phyloP scores from a whole-genome alignment of 352 stramenopile genomes.

The Saprolegnia diclina region DNA sequence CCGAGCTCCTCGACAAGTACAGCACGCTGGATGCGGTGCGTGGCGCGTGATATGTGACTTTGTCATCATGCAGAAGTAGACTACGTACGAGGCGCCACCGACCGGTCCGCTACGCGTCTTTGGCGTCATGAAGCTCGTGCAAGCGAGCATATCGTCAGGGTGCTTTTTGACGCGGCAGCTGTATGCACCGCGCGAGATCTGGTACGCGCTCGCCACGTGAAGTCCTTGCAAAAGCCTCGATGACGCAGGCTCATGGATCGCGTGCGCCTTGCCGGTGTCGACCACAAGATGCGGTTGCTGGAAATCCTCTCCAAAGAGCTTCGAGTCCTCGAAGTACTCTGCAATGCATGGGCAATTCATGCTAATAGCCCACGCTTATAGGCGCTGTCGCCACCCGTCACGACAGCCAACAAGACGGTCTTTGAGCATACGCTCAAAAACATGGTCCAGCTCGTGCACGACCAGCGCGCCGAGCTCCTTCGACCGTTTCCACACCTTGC shows the following conservation, averaged over 20 bases:
- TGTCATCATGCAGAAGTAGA: background rate
- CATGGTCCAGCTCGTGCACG: background rate
- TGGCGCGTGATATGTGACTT: background rate
- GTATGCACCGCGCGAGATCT: constrained; percentile 75
- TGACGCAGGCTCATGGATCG: constrained; percentile 26
- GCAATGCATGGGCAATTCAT: background rate
- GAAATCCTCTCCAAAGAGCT: constrained; percentile 15
- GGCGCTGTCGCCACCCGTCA: constrained; percentile 7
- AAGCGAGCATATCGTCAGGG: constrained; percentile 70
- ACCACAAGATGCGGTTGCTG: constrained; percentile 23
- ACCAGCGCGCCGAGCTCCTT: constrained; percentile 11
- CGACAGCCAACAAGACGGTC: constrained; percentile 14
- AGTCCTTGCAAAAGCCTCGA: background rate
- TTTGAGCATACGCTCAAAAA: constrained; percentile 21
- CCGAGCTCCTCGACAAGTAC: constrained; percentile 18
- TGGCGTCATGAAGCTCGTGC: constrained; percentile 72
- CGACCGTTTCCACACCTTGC: constrained; percentile 22
- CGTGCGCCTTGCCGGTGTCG: constrained; percentile 41
- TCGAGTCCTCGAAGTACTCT: constrained; percentile 14
- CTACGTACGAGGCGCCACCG: background rate
- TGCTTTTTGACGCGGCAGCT: constrained; percentile 65
- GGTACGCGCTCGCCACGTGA: constrained; percentile 29
- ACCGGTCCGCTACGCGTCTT: constrained; percentile 56
- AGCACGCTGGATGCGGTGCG: constrained; percentile 3
- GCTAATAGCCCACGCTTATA: background rate